These are phyloP conservation scores for Blastomyces percursus DNA, from an alignment of 2,329 filamentous ascomycete genomes.

Conservation along the genomic window DNA sequence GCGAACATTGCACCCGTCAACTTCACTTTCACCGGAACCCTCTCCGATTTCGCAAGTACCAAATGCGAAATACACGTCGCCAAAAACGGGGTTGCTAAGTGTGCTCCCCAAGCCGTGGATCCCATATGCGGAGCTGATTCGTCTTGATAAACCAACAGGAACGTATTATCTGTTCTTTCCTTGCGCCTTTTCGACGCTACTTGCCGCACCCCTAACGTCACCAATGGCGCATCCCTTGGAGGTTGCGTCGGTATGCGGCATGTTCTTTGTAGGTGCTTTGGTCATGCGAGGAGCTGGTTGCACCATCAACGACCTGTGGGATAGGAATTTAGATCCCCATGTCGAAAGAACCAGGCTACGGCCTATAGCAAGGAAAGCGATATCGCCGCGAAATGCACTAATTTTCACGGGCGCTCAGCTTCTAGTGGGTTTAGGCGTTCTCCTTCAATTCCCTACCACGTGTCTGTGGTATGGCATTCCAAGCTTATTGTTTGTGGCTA, in stretches of 20 bases:
- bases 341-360: slow-evolving; percentile 42
- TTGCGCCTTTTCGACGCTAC: slow-evolving; percentile 39
- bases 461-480: slow-evolving; percentile 36
- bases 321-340: slow-evolving; percentile 44
- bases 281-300: slow-evolving; percentile 44
- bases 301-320: slow-evolving; percentile 47
- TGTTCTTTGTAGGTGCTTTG: slow-evolving; percentile 36
- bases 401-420: slow-evolving; percentile 37
- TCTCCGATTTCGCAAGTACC: slow-evolving; percentile 2
- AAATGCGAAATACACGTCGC: slow-evolving; percentile 32
- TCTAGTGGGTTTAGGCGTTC: slow-evolving; percentile 31
- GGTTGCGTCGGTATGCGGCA: slow-evolving; percentile 28
- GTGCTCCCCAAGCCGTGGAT: slow-evolving; percentile 41
- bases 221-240: slow-evolving; percentile 29
- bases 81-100: slow-evolving; percentile 37
- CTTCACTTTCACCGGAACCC: neutral
- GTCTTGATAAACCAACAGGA: slow-evolving; percentile 42
- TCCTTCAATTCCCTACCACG: slow-evolving; percentile 34
- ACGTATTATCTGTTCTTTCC: slow-evolving; percentile 46
- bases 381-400: slow-evolving; percentile 35
- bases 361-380: slow-evolving; percentile 42
- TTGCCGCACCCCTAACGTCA: slow-evolving; percentile 33
- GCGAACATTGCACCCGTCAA: neutral
- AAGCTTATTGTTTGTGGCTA: slow-evolving; percentile 34
- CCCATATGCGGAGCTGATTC: slow-evolving; percentile 45